Evolutionary conservation across 257 asterid genomes (phyloP), one percentile per base, ranked within the genome.

Genomic region (Ocimum tenuiflorum): DNA sequence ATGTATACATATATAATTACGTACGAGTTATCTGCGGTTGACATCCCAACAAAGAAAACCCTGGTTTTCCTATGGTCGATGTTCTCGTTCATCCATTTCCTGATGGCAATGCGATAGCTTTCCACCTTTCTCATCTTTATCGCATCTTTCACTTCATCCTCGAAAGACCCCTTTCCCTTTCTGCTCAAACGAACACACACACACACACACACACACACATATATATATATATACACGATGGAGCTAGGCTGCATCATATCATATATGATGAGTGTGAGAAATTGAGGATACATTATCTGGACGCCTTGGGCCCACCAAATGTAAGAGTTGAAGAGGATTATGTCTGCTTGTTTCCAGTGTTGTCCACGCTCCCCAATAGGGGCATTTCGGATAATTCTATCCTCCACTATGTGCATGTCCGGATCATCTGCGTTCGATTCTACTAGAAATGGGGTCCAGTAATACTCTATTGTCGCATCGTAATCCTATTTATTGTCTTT

Each of bases 361-460:
- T 78, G 63, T 0, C 95, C 98, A 13, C 87, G 98, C 71, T 77
- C 78, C 24, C 77, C 80, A 0, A 92, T 83, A 0, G 97, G 78
- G 0, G 86, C 89, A 64, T 85, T 82, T 2, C 84, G 75, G 1
- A 92, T 85, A 4, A 82, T 60, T 69, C 96, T 74, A n/a, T 85
- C 85, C 0, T 60, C 36, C 8, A 74, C 65, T 53, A 89, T 74
- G 67, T 89, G 98, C 31, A 77, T 64, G 0, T 46, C 46, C 0
- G 95, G 87, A 66, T 90, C 89, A 7, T 92, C 98, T 0, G 97
- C 65, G 65, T 92, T 92, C 9, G 98, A 92, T 69, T 89, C 96
- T 3, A 92, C 74, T 3, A 92, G 80, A 68, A 87, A 84, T 8
- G 97, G 98, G 0, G 91, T 91, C 98, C 98, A 92, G 12, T 92